These are phyloP conservation scores for Paecilomyces niveus DNA, from an alignment of 2,329 filamentous ascomycete genomes.

Conservation along the genomic window DNA sequence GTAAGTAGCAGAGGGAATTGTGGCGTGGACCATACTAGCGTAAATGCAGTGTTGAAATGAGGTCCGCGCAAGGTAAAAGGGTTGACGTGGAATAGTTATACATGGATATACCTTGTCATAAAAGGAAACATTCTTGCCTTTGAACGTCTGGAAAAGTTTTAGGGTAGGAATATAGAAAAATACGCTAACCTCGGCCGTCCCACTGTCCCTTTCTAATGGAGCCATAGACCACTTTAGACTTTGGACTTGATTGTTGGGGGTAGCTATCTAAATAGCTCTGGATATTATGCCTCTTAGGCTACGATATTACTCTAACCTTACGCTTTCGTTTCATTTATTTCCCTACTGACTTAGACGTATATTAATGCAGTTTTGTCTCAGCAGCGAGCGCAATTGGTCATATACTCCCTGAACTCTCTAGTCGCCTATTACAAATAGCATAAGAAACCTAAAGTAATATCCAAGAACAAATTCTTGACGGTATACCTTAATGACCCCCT, in stretches of 20 bases:
- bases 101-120: background rate
- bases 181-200: background rate
- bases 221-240: background rate
- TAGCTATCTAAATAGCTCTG: background rate
- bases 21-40: background rate
- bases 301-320: background rate
- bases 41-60: background rate
- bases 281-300: background rate
- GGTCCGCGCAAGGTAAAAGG: background rate
- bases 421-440: too few species aligned
- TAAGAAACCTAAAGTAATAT: too few species aligned
- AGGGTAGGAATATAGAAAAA: background rate
- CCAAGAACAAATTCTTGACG: too few species aligned
- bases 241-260: background rate
- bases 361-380: too few species aligned
- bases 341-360: too few species aligned
- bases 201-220: background rate
- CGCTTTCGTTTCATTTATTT: too few species aligned
- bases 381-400: too few species aligned
- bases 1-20: background rate
- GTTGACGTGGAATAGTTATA: background rate
- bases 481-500: too few species aligned
- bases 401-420: too few species aligned
- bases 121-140: background rate
- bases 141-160: background rate